Base-by-base conservation (phyloP, 345 rosid species). In the Eucalyptus paniculata region DNA sequence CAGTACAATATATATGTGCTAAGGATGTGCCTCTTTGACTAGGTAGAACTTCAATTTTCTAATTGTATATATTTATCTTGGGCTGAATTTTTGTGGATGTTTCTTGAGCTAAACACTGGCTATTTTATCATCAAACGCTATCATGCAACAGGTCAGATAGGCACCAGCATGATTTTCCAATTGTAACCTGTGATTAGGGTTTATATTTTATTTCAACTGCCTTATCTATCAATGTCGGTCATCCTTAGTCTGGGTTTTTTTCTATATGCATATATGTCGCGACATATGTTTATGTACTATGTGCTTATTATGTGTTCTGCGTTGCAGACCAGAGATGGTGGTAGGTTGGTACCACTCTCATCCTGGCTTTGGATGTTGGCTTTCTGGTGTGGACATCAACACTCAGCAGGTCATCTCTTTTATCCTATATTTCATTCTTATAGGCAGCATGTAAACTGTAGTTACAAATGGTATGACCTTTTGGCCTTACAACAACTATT, bases 321-420 rank as follows among this genome's bases (percentile, higher is more conserved):
- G 17, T 90, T 92, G 91, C 95, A 97, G 99, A 91, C 99, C 99
- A 86, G 99, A 98, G 91, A 98, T 98, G 99, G 99, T 98, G 86
- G 99, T 98, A 50, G 99, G 99, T 8, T 98, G 99, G 99, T 98
- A 97, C 94, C 99, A 98, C 90, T 97, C 99, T 2, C 99, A 98
- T 94, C 99, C 99, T 91, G 99, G 99, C 92, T 98, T 98, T 92
- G 99, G 99, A 37, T 98, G 99, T 92, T 98, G 99, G 99, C 98
- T 98, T 50, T 98, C 99, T 86, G 99, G 99, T 3, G 99, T 98
- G 69, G 99, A 98, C 94, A 97, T 98, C 91, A 98, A 97, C 90
- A 97, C 99, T 4, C 99, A 98, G 91, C 99, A 97, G 99, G 99
- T 97, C 86, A 49, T 54, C 8, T 87, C 56, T 50, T 65, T 47